Evolutionary conservation across 2,329 filamentous ascomycete species (phyloP).

Genomic region (Penicillium sp.): DNA sequence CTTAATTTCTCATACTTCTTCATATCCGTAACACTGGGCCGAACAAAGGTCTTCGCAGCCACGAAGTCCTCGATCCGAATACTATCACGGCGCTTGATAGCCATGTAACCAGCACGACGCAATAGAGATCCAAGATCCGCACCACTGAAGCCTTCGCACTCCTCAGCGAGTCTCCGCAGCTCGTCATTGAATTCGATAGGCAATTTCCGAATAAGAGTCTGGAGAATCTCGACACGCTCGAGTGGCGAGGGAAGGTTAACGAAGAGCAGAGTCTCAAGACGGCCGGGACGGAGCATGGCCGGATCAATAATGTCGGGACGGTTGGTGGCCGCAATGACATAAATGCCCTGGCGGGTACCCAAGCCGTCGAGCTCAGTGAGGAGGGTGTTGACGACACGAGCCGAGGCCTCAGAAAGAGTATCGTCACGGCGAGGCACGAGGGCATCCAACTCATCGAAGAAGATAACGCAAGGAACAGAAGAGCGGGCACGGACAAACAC

Average conservation of each 20-base stretch:
- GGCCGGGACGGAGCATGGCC: conserved; percentile 88
- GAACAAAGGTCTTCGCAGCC: conserved; percentile 40
- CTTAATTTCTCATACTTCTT: conserved; percentile 58
- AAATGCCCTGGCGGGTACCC: conserved; percentile 75
- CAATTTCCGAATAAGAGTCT: conserved; percentile 59
- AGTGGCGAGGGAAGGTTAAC: conserved; percentile 78
- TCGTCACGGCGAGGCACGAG: conserved; percentile 82
- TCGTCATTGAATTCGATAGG: conserved; percentile 54
- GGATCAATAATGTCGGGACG: conserved; percentile 94
- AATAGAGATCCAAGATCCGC: conserved; percentile 63
- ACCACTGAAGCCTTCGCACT: conserved; percentile 76
- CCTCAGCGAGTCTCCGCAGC: conserved; percentile 66
- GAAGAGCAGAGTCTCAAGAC: conserved; percentile 84
- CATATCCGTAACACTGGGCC: conserved; percentile 57
- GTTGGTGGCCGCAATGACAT: conserved; percentile 93
- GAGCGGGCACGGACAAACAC: conserved; percentile 86
- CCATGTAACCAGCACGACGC: conserved; percentile 59
- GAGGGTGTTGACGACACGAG: conserved; percentile 90
- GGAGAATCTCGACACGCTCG: conserved; percentile 83
- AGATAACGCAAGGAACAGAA: conserved; percentile 88
- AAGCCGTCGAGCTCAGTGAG: conserved; percentile 93
- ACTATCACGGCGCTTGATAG: conserved; percentile 50
- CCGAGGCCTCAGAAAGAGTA: conserved; percentile 74
- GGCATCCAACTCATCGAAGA: conserved; percentile 97
- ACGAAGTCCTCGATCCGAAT: conserved; percentile 50